Conservation (phyloP, 352 stramenopile species). For the Phytophthora aleatoria region DNA sequence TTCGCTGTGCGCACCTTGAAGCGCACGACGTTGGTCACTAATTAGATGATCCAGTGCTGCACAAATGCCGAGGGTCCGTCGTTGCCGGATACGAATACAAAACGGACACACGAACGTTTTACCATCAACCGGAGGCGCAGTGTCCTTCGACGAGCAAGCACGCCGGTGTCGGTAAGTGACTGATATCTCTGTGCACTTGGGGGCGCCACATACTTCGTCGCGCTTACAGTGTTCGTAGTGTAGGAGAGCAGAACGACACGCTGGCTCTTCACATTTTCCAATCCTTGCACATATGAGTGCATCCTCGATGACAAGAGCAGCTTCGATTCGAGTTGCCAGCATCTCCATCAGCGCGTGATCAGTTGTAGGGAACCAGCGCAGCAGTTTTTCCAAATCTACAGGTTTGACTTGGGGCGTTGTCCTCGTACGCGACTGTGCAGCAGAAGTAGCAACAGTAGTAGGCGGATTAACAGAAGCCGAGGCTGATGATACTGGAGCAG, state of each 20-base stretch:
- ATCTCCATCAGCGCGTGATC: constrained; percentile 30
- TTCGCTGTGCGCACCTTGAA: constrained; percentile 32
- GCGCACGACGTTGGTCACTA: constrained; percentile 30
- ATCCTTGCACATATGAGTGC: constrained; percentile 44
- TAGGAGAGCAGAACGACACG: constrained; percentile 30
- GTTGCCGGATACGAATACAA: constrained; percentile 47
- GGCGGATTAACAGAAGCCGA: constrained; percentile 4
- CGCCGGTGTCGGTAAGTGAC: constrained; percentile 35
- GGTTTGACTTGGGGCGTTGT: constrained; percentile 8
- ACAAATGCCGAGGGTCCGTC: constrained; percentile 34
- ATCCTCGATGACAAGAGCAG: constrained; percentile 43
- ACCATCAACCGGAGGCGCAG: constrained; percentile 2
- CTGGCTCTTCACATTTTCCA: constrained; percentile 33
- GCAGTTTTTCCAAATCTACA: constrained; percentile 34
- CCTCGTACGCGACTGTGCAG: not conserved
- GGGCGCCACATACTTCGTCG: constrained; percentile 31
- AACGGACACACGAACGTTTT: constrained; percentile 41
- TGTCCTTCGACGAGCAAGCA: constrained; percentile 32
- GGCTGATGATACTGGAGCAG: constrained; percentile 7
- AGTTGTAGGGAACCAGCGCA: constrained; percentile 38
- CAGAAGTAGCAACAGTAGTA: not conserved
- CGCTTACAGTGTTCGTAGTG: constrained; percentile 47
- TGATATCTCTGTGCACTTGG: constrained; percentile 32
- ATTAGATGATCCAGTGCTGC: constrained; percentile 40
- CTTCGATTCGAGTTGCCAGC: constrained; percentile 32